Conservation (phyloP, 2,329 filamentous ascomycete species). For the Sphaerulina populicola region DNA sequence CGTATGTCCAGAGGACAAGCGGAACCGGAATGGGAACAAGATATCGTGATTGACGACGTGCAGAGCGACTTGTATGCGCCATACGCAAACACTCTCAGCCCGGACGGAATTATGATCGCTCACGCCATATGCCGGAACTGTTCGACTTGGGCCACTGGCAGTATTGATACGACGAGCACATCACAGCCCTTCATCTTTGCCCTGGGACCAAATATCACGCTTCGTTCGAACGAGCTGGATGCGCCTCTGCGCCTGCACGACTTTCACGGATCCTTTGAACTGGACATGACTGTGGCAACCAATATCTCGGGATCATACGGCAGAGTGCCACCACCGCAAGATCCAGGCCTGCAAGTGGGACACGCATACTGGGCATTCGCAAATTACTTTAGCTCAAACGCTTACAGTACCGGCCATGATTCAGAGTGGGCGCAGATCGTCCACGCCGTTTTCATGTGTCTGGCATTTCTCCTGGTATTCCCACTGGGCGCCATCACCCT, state of each 20-base stretch:
- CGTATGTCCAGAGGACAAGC: slow-evolving; percentile 31
- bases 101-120: slow-evolving; percentile 26
- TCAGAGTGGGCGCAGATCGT: slow-evolving; percentile 17
- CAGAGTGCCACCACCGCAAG: slow-evolving; percentile 33
- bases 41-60: slow-evolving; percentile 29
- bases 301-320: slow-evolving; percentile 25
- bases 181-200: slow-evolving; percentile 38
- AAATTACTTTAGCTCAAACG: slow-evolving; percentile 24
- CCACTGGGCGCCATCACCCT: slow-evolving; percentile 33
- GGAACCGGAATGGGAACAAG: slow-evolving; percentile 32
- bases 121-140: slow-evolving; percentile 36
- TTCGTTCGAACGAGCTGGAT: slow-evolving; percentile 26
- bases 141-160: slow-evolving; percentile 32
- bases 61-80: slow-evolving; percentile 31
- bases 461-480: slow-evolving; percentile 34
- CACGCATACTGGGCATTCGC: slow-evolving; percentile 22
- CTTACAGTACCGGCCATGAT: slow-evolving; percentile 20
- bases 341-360: slow-evolving; percentile 18
- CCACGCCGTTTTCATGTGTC: slow-evolving; percentile 32
- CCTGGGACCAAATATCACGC: slow-evolving; percentile 32
- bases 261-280: slow-evolving; percentile 36
- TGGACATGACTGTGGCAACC: slow-evolving; percentile 37
- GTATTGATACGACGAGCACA: slow-evolving; percentile 29
- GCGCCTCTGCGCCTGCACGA: slow-evolving; percentile 35
- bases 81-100: slow-evolving; percentile 23